A percentile compares a stretch with the other conserved stretches of the same genome.
phyloP scores from a whole-genome alignment of 2,329 filamentous ascomycete species.

The Fusarium circinatum region DNA sequence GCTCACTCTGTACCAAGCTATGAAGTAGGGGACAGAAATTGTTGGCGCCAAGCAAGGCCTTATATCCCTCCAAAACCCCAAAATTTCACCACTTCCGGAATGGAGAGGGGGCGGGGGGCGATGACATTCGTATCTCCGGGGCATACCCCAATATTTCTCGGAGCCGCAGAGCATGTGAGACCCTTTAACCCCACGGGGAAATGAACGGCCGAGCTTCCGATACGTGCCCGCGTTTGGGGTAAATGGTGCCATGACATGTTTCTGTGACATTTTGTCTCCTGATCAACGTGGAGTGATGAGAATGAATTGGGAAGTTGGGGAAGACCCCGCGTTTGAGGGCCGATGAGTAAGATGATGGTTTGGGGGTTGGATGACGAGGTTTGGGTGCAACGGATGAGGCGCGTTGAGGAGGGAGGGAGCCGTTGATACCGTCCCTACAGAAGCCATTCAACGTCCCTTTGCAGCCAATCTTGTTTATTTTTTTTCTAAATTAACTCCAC shows the following conservation, averaged over 20 bases:
- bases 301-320: neutral
- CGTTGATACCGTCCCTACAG: neutral
- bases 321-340: neutral
- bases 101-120: neutral
- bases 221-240: conserved; percentile 26
- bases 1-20: accelerated
- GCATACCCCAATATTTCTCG: conserved; percentile 8
- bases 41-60: neutral
- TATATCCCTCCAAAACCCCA: neutral
- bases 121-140: neutral
- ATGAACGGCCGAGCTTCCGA: conserved; percentile 13
- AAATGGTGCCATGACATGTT: neutral
- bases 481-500: neutral
- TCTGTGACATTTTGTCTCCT: conserved; percentile 10
- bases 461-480: accelerated
- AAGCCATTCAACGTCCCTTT: too few species aligned
- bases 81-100: conserved; percentile 5
- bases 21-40: accelerated
- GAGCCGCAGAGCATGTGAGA: conserved; percentile 23
- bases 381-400: accelerated
- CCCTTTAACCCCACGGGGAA: conserved; percentile 23
- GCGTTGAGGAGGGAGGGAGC: too few species aligned
- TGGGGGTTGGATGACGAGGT: neutral
- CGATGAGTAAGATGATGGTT: neutral
- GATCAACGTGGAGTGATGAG: neutral